phyloP scores from a whole-genome alignment of 2,329 filamentous ascomycete species.

The Sporothrix globosa region DNA sequence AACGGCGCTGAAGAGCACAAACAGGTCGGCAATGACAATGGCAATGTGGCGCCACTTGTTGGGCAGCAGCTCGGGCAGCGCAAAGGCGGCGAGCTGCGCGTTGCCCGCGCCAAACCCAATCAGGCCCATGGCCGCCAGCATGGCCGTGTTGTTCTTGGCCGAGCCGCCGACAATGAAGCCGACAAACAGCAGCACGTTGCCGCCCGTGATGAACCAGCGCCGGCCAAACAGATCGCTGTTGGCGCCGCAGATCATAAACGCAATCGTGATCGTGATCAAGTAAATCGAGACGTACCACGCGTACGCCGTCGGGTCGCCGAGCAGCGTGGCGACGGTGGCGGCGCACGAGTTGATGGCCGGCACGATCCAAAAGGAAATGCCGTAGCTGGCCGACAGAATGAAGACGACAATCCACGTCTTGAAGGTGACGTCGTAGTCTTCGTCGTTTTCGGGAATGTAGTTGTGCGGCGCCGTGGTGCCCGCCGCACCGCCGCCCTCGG shows the following conservation, averaged over 20 bases:
- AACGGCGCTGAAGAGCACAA: slow-evolving; percentile 51
- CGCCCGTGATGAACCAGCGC: slow-evolving; percentile 51
- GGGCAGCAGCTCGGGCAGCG: slow-evolving; percentile 52
- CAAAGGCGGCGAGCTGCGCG: slow-evolving; percentile 51
- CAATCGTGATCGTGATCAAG: slow-evolving; percentile 48
- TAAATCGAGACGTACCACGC: slow-evolving; percentile 46
- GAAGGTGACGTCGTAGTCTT: slow-evolving; percentile 47
- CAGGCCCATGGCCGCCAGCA: slow-evolving; percentile 48
- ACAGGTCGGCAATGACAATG: slow-evolving; percentile 49
- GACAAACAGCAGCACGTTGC: slow-evolving; percentile 47
- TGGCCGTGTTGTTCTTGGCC: slow-evolving; percentile 46
- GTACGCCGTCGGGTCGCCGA: slow-evolving; percentile 43
- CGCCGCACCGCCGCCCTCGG: slow-evolving; percentile 7
- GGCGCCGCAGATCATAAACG: slow-evolving; percentile 48
- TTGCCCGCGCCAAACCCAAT: slow-evolving; percentile 52
- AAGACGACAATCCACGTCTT: slow-evolving; percentile 48
- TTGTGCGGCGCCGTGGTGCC: neutral
- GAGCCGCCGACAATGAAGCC: slow-evolving; percentile 47
- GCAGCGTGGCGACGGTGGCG: slow-evolving; percentile 42
- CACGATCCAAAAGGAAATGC: slow-evolving; percentile 48
- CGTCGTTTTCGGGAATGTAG: slow-evolving; percentile 42
- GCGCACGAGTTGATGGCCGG: slow-evolving; percentile 43
- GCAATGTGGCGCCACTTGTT: slow-evolving; percentile 54
- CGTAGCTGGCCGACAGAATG: slow-evolving; percentile 45
- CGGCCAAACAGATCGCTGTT: slow-evolving; percentile 55